Evolutionary conservation across 352 stramenopile species (phyloP).

Genomic region (Phytophthora pseudosyringae): DNA sequence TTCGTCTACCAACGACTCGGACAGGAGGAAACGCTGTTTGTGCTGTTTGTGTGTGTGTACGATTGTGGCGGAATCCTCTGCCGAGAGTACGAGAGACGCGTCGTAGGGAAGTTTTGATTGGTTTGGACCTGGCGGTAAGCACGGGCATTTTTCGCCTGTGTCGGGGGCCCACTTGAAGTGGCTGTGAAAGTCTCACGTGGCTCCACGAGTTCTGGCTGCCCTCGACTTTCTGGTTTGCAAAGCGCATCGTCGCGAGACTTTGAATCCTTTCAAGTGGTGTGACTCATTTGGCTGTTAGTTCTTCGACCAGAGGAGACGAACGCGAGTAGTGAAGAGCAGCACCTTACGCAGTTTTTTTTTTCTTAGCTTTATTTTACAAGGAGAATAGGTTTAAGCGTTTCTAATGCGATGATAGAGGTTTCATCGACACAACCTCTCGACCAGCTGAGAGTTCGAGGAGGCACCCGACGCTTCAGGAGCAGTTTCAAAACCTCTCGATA

Average conservation of each 20-base stretch:
- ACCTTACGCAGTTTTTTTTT: background rate
- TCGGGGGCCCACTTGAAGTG: conserved; percentile 2
- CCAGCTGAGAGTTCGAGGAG: too few relatives aligned
- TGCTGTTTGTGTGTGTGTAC: conserved; percentile 7
- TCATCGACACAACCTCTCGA: too few relatives aligned
- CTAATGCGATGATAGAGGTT: background rate
- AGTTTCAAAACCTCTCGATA: conserved; percentile 1
- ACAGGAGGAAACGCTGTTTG: background rate
- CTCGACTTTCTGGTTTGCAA: conserved; percentile 8
- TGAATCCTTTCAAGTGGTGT: too few relatives aligned
- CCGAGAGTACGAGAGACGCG: conserved; percentile 9
- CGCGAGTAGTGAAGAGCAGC: background rate
- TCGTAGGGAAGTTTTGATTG: conserved; percentile 6
- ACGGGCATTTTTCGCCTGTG: background rate
- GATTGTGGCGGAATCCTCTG: conserved; percentile 9
- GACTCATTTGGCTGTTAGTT: too few relatives aligned
- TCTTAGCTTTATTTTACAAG: conserved; percentile 4
- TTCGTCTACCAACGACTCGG: conserved; percentile 2
- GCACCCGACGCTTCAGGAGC: too few relatives aligned
- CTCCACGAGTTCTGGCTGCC: conserved; percentile 16
- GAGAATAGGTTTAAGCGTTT: conserved; percentile 5
- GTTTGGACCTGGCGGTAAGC: conserved; percentile 11
- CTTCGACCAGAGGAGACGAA: too few relatives aligned
- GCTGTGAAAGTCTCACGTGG: conserved; percentile 6
- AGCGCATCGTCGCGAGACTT: background rate